These are phyloP conservation scores for Akanthomyces dipterigenus DNA, from an alignment of 2,329 filamentous ascomycete genomes.

Conservation along the genomic window DNA sequence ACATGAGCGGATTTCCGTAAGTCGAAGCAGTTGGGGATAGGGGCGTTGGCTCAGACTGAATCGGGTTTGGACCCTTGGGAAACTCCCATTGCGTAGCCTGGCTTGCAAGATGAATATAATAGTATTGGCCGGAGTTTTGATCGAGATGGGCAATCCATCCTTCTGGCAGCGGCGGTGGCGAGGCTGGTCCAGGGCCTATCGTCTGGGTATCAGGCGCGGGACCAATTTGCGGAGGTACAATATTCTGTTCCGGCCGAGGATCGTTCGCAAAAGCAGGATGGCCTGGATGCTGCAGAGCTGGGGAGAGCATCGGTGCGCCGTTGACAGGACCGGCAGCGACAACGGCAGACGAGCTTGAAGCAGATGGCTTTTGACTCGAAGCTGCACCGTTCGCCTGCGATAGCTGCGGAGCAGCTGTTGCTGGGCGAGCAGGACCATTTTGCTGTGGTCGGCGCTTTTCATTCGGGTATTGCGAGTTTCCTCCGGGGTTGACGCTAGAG, in stretches of 20 bases:
- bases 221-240: slow-evolving; percentile 34
- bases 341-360: slow-evolving; percentile 17
- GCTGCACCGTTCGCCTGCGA: slow-evolving; percentile 23
- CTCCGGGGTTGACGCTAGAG: slow-evolving; percentile 60
- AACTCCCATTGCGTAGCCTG: slow-evolving; percentile 99
- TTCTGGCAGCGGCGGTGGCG: slow-evolving; percentile 88
- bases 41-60: slow-evolving; percentile 74
- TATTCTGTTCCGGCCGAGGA: slow-evolving; percentile 47
- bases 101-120: slow-evolving; percentile 93
- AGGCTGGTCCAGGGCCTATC: slow-evolving; percentile 52
- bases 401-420: slow-evolving; percentile 22
- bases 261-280: slow-evolving; percentile 94
- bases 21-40: slow-evolving; percentile 75
- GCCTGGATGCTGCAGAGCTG: slow-evolving; percentile 50
- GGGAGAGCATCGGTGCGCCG: slow-evolving; percentile 24
- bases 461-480: slow-evolving; percentile 59
- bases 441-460: slow-evolving; percentile 62
- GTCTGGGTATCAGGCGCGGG: slow-evolving; percentile 10
- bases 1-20: slow-evolving; percentile 66
- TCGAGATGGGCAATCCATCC: slow-evolving; percentile 98
- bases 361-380: slow-evolving; percentile 14
- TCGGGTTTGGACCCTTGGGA: slow-evolving; percentile 86
- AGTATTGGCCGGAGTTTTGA: slow-evolving; percentile 93
- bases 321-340: slow-evolving; percentile 26
- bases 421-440: slow-evolving; percentile 16